These are phyloP conservation scores for Tubosaeta sp. DNA, from an alignment of 768 basidiomycete genomes.

Conservation along the genomic window DNA sequence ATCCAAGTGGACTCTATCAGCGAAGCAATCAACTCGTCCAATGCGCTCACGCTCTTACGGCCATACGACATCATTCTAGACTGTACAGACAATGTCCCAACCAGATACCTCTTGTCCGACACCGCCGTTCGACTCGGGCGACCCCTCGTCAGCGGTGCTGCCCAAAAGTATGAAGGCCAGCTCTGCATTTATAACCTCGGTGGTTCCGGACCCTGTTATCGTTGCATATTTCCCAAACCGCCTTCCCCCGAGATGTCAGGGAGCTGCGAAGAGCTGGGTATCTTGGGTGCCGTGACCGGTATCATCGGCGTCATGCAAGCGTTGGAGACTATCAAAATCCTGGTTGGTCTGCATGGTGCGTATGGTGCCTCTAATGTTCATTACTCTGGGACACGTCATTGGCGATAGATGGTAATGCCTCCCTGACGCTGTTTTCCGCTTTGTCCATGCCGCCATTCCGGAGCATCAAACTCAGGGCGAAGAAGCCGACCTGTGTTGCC, in stretches of 20 bases:
- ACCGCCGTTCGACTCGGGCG: slow-evolving; percentile 69
- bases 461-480: slow-evolving; percentile 72
- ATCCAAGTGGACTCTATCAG: slow-evolving; percentile 55
- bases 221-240: slow-evolving; percentile 87
- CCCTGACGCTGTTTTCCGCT: slow-evolving; percentile 72
- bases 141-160: slow-evolving; percentile 90
- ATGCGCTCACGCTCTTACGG: slow-evolving; percentile 58
- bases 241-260: slow-evolving; percentile 61
- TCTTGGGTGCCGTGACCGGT: slow-evolving; percentile 86
- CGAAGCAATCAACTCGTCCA: slow-evolving; percentile 51
- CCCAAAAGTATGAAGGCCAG: slow-evolving; percentile 81
- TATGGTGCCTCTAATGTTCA: neutral
- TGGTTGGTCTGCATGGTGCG: slow-evolving; percentile 63
- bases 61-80: slow-evolving; percentile 80
- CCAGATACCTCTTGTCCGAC: slow-evolving; percentile 91
- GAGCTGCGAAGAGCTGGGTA: slow-evolving; percentile 84
- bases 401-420: slow-evolving; percentile 51
- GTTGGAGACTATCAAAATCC: slow-evolving; percentile 77
- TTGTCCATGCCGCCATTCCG: slow-evolving; percentile 70
- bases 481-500: slow-evolving; percentile 66
- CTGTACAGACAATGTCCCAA: slow-evolving; percentile 91
- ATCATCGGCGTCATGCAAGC: slow-evolving; percentile 89
- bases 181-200: slow-evolving; percentile 72
- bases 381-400: slow-evolving; percentile 3
- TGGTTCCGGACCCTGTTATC: slow-evolving; percentile 79